phyloP scores from a whole-genome alignment of 192 early-diverging fungal species.

The Ambispora gerdemannii region DNA sequence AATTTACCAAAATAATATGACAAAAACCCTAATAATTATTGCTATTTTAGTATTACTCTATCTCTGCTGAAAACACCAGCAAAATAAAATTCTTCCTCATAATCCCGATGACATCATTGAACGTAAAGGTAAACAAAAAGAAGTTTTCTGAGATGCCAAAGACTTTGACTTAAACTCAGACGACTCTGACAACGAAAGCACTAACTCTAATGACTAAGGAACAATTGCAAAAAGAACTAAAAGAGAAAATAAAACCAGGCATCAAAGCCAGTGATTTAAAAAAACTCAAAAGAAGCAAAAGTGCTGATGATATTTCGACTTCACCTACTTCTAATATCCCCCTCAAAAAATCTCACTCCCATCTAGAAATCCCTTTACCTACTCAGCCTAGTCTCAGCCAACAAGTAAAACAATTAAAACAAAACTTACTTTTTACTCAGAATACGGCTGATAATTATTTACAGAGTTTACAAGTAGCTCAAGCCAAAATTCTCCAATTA shows the following conservation, averaged over 20 bases:
- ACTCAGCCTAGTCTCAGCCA: not conserved
- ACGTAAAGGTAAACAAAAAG: conserved; percentile 1
- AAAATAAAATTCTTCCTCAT: not conserved
- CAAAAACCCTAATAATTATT: not conserved
- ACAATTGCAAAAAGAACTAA: not conserved
- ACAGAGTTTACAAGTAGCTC: not conserved
- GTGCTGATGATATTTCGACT: not conserved
- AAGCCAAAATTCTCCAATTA: not conserved
- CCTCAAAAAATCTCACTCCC: not conserved
- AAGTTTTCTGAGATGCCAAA: not conserved
- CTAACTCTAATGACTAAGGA: not conserved
- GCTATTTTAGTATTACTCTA: not conserved
- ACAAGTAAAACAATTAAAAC: not conserved
- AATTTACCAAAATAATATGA: not conserved
- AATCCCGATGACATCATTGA: not conserved
- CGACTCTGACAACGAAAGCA: no score
- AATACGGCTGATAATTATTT: no score
- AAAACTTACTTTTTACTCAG: no score
- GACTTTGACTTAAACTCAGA: not conserved
- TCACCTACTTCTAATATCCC: not conserved
- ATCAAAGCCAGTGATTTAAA: not conserved
- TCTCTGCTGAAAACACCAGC: not conserved
- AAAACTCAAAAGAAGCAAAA: not conserved
- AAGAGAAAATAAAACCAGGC: not conserved
- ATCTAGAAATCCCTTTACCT: not conserved